Base-by-base conservation (phyloP, 2,329 filamentous ascomycete species). In the Hawksworthiomyces lignivorus region DNA sequence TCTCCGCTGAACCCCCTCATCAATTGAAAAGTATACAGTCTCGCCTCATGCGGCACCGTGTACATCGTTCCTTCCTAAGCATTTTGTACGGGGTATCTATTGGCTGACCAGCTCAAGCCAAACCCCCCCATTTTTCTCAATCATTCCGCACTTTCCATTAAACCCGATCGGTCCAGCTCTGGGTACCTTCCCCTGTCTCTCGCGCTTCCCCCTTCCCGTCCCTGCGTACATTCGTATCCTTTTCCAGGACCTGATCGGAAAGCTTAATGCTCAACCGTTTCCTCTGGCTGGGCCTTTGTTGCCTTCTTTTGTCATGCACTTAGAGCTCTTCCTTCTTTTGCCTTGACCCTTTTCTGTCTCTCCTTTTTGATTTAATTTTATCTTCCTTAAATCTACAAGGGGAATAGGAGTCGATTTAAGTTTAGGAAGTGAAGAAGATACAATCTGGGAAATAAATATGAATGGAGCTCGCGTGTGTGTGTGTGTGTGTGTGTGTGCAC, bases 111-210 rank as follows among this genome's bases (percentile, higher is more conserved):
- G 61, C 57, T 61, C 61, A 62, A 62, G 67, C 62, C 59, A 64
- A 68, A 68, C 67, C 58, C 65, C 68, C 39, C 33, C 22, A 32
- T 20, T 19, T 63, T 67, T 69, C 69, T 68, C 63, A 66, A 60
- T 53, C 65, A 66, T 63, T 65, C 62, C 62, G 64, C 63, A 64
- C 61, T 65, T 57, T 61, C 65, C 62, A 31, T 22, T 28, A 68
- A 56, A 50, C 65, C 64, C 63, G 59, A 66, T 67, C 62, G 61
- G 65, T 65, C n/a, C n/a, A n/a, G n/a, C n/a, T n/a, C 21, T 36
- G 31, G n/a, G 8, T 36, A 15, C 32, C 26, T 39, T 35, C 8
- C 30, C 38, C 14, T 28, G 21, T 11, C 21, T 32, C 12, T 39
- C 20, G 29, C 26, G 28, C 15, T 19, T 26, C 27, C 17, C 38